Conservation (phyloP, 2,329 filamentous ascomycete species). For the Xylariaceae sp. region DNA sequence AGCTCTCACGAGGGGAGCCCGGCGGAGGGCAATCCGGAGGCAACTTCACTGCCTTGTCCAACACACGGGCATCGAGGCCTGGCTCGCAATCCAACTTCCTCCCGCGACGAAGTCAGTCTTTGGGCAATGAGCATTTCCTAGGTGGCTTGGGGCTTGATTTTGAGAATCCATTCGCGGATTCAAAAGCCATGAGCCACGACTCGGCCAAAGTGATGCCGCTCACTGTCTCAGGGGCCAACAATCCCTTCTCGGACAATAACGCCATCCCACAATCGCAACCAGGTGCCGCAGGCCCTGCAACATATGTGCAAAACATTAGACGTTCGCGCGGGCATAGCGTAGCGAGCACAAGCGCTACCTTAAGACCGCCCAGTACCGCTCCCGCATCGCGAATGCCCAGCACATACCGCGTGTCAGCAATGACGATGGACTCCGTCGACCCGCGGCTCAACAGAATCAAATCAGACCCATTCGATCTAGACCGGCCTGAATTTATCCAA, state of each 20-base stretch:
- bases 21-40: conserved; percentile 26
- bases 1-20: conserved; percentile 28
- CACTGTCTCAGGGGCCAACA: conserved; percentile 32
- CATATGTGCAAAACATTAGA: conserved; percentile 47
- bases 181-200: conserved; percentile 38
- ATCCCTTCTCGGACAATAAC: conserved; percentile 51
- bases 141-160: conserved; percentile 39
- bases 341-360: conserved; percentile 19
- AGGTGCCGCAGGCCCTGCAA: conserved; percentile 25
- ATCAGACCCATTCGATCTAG: conserved; percentile 65
- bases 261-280: conserved; percentile 37
- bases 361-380: conserved; percentile 26
- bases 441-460: conserved; percentile 53
- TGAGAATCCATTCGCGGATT: conserved; percentile 49
- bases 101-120: conserved; percentile 30
- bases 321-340: conserved; percentile 50
- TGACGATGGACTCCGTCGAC: conserved; percentile 41
- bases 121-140: conserved; percentile 40
- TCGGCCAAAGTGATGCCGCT: conserved; percentile 40
- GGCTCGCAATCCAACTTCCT: conserved; percentile 43
- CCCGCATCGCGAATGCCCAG: conserved; percentile 33
- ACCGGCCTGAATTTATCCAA: conserved; percentile 46
- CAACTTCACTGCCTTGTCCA: conserved; percentile 27
- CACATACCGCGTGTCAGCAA: conserved; percentile 44
- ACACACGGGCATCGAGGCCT: conserved; percentile 21